A percentile compares a stretch with the other conserved stretches of the same genome.
These are phyloP conservation scores for Chlorella sp. DNA, from an alignment of 139 green algal species.

Conservation along the genomic window DNA sequence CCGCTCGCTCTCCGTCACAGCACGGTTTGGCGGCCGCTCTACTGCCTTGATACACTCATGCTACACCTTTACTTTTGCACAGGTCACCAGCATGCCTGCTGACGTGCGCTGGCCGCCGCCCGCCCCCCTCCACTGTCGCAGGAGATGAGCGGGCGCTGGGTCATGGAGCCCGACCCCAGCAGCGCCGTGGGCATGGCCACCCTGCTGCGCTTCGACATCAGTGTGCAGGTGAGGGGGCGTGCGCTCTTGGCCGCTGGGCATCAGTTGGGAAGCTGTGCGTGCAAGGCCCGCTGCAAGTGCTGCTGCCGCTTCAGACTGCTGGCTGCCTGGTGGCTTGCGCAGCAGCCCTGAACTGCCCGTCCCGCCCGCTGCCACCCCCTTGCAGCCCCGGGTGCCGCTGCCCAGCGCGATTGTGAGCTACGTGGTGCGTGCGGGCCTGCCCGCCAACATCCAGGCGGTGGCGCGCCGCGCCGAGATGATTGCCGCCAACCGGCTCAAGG, in stretches of 20 bases:
- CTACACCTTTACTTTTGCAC: background rate
- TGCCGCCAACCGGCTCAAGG: slow-evolving; percentile 5
- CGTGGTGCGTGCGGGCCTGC: slow-evolving; percentile 57
- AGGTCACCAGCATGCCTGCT: background rate
- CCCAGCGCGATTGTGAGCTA: slow-evolving; percentile 51
- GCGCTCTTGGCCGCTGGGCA: no score
- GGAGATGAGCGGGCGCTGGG: slow-evolving; percentile 58
- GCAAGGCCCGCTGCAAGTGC: no score
- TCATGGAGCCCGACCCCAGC: slow-evolving; percentile 48
- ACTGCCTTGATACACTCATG: background rate
- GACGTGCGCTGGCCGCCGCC: background rate
- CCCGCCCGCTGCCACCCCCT: background rate
- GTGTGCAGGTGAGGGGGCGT: background rate
- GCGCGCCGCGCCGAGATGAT: slow-evolving; percentile 47
- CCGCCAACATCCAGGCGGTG: slow-evolving; percentile 59
- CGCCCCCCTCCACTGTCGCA: background rate
- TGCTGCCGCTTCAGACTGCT: no score
- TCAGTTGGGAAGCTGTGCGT: no score
- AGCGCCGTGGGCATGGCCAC: slow-evolving; percentile 40
- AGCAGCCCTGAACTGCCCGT: no score
- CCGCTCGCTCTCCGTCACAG: no score
- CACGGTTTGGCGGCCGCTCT: no score
- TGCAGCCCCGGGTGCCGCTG: slow-evolving; percentile 48
- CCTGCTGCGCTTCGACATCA: slow-evolving; percentile 61
- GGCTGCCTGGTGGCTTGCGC: no score